Evolutionary conservation across 2,329 filamentous ascomycete genomes (phyloP).

Genomic region (Domatiomyces catenatus): DNA sequence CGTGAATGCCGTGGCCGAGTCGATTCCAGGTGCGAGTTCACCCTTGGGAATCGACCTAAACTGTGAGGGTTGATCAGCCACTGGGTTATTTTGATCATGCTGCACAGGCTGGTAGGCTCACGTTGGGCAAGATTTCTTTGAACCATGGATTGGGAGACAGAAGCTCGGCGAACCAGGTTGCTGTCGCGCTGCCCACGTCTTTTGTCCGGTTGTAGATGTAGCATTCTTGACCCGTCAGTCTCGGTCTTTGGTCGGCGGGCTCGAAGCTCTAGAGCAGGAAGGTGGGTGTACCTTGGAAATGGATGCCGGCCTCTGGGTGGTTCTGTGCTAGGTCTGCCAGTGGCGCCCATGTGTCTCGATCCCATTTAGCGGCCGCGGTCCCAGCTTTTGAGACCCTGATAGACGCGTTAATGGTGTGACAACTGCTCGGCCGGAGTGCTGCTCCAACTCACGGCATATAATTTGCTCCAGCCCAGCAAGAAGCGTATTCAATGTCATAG

Average conservation of each 20-base stretch:
- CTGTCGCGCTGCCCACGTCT: constrained; percentile 39
- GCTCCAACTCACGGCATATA: constrained; percentile 42
- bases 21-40: constrained; percentile 26
- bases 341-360: constrained; percentile 44
- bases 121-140: constrained; percentile 52
- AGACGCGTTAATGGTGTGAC: neutral
- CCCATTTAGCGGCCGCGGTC: constrained; percentile 31
- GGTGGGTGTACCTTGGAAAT: constrained; percentile 31
- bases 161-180: constrained; percentile 50
- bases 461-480: constrained; percentile 67
- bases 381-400: constrained; percentile 18
- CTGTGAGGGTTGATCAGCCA: constrained; percentile 19
- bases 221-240: constrained; percentile 37
- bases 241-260: constrained; percentile 39
- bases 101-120: constrained; percentile 19
- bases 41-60: constrained; percentile 26
- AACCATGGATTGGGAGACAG: constrained; percentile 58
- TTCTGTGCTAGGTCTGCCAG: constrained; percentile 40
- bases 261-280: neutral
- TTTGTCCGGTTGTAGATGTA: constrained; percentile 47
- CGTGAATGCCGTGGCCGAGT: constrained; percentile 60
- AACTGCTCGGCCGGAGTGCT: neutral
- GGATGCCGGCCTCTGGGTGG: constrained; percentile 54
- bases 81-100: neutral
- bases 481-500: constrained; percentile 69